Conservation (phyloP, 805 yeast species). For the Metschnikowia rubicola region DNA sequence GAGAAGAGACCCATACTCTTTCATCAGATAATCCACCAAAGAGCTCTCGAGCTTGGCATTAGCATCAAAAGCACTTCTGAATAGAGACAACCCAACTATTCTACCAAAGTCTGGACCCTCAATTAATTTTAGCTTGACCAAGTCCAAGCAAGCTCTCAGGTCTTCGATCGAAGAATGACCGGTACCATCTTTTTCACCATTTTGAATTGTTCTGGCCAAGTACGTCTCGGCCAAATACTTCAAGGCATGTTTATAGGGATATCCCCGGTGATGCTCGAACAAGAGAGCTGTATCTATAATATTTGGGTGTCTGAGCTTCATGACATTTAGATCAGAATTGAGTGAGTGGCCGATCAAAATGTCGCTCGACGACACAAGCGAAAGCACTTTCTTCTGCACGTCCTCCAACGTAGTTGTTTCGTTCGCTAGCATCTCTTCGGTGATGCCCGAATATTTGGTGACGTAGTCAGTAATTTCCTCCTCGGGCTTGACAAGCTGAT, state of each 20-base stretch:
- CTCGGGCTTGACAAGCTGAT: conserved; percentile 74
- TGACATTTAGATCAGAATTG: conserved; percentile 72
- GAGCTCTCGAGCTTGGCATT: conserved; percentile 19
- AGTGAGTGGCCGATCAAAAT: conserved; percentile 85
- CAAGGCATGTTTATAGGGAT: conserved; percentile 75
- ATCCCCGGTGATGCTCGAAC: conserved; percentile 79
- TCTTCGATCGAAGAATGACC: conserved; percentile 87
- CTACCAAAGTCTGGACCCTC: conserved; percentile 67
- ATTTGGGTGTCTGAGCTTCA: conserved; percentile 66
- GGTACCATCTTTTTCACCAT: conserved; percentile 50
- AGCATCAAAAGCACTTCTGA: conserved; percentile 7
- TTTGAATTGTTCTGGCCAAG: conserved; percentile 61
- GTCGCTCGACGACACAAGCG: conserved; percentile 52
- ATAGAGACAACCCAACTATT: conserved; percentile 17
- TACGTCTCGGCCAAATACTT: conserved; percentile 61
- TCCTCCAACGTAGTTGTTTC: conserved; percentile 67
- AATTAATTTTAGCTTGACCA: conserved; percentile 63
- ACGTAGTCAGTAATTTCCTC: conserved; percentile 74
- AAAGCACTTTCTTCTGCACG: conserved; percentile 56
- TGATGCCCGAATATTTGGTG: conserved; percentile 84
- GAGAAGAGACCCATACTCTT: conserved; percentile 16
- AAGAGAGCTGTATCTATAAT: conserved; percentile 79
- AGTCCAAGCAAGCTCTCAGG: conserved; percentile 72
- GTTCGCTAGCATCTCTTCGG: conserved; percentile 57
- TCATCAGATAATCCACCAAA: conserved; percentile 25